Evolutionary conservation across 2,329 filamentous ascomycete species (phyloP).

Genomic region (Fusarium falciforme): DNA sequence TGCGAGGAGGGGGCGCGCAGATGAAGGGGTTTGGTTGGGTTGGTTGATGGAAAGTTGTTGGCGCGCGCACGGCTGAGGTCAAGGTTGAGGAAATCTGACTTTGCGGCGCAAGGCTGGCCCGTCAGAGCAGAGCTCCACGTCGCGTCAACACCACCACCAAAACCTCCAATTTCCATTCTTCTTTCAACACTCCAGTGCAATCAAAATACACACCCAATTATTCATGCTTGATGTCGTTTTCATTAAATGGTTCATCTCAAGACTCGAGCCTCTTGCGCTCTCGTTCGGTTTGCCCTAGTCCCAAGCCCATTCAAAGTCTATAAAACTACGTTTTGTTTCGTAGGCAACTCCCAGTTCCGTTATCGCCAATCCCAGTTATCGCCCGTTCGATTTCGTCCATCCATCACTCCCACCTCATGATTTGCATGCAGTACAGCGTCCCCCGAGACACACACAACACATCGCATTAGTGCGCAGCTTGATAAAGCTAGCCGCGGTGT

Average conservation of each 20-base stretch:
- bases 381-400: constrained; percentile 6
- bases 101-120: constrained; percentile 42
- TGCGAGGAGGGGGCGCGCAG: constrained; percentile 1
- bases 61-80: constrained; percentile 37
- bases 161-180: neutral
- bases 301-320: constrained; percentile 40
- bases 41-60: constrained; percentile 19
- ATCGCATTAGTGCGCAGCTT: constrained; percentile 42
- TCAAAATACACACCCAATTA: neutral
- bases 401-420: constrained; percentile 23
- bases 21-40: constrained; percentile 15
- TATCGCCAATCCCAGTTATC: constrained; percentile 31
- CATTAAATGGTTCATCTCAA: constrained; percentile 43
- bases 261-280: constrained; percentile 28
- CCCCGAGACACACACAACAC: constrained; percentile 22
- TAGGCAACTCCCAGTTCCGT: constrained; percentile 20
- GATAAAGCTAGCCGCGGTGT: constrained; percentile 37
- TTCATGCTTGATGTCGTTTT: constrained; percentile 34
- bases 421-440: constrained; percentile 35
- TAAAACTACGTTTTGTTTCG: constrained; percentile 23
- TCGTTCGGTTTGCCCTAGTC: constrained; percentile 22
- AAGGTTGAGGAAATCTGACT: constrained; percentile 35
- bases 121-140: constrained; percentile 34
- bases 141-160: neutral
- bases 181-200: neutral